Base-by-base conservation (phyloP, 495 filamentous ascomycete species). In the Rhypophila decipiens region DNA sequence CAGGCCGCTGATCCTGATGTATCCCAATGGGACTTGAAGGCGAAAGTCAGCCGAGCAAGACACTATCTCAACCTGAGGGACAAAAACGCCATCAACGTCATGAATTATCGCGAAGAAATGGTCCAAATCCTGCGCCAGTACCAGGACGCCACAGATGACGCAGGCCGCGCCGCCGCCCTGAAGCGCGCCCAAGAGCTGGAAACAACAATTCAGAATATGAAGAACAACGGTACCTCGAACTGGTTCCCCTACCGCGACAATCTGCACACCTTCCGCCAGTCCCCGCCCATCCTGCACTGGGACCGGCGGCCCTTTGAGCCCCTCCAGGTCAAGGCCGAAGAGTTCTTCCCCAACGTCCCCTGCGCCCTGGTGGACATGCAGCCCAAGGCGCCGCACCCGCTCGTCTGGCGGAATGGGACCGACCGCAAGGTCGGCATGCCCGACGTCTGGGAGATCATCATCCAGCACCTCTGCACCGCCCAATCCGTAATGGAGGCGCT, bases 251-350 rank as follows among this genome's bases (percentile, higher is more conserved):
- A 58, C 34, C 68, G 65, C 37, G 77, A 81, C 54, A 78, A 78
- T 46, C 55, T 68, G 24, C 60, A 72, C 40, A 45, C 65, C 15
- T 66, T 71, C 15, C 50, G 50, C 8, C 68, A 70, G 39, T 49
- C 65, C 8, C 69, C 78, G 3, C 73, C 74, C 0, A 31, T 74
- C 4, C 64, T 88, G 2, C 47, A 65, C 41, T 88, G 79, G 79
- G 84, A 89, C 56, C 77, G 74, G 4, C 80, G 86, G 21, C 66
- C 63, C 7, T 27, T 57, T 27, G 78, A 83, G 53, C 64, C 75
- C 19, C 74, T 78, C 36, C 47, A 57, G 7, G 70, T 76, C 19
- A 40, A 71, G 10, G 23, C 57, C 0, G 59, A 76, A 4, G 85
- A 90, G 48, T 73, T 85, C 46, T 83, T 67, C 52, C 83, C 80